These are phyloP conservation scores for Linum trigynum DNA, from an alignment of 345 rosid genomes.

Conservation along the genomic window DNA sequence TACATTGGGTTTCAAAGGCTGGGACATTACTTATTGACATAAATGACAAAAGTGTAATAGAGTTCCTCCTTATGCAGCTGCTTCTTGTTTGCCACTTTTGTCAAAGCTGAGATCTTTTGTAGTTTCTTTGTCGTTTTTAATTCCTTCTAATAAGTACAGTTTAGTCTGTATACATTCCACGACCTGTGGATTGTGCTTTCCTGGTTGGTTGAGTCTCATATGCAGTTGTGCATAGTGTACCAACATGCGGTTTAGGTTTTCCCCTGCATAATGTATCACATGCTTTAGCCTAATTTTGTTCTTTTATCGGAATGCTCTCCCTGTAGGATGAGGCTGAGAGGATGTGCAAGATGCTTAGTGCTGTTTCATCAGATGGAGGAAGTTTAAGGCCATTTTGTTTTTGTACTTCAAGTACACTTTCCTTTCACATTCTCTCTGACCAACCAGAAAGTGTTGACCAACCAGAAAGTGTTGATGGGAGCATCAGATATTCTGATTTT, in stretches of 20 bases:
- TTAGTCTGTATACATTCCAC: not conserved
- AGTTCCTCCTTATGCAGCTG: no score
- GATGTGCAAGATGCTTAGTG: conserved; percentile 40
- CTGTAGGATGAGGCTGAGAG: conserved; percentile 62
- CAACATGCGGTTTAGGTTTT: not conserved
- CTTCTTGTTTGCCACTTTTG: no score
- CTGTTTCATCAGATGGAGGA: conserved; percentile 32
- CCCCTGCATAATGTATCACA: not conserved
- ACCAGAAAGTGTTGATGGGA: conserved; percentile 7
- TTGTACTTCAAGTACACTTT: conserved; percentile 41
- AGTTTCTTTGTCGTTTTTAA: no score
- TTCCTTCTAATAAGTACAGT: not conserved
- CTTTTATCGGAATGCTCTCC: conserved; percentile 10
- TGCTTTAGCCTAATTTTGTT: not conserved
- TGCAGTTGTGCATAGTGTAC: not conserved
- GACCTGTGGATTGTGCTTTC: not conserved
- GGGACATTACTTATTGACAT: no score
- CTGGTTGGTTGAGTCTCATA: not conserved
- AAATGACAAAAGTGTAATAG: no score
- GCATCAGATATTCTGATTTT: conserved; percentile 26
- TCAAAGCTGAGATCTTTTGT: not conserved
- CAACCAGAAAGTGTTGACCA: conserved; percentile 22
- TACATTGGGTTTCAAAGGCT: no score
- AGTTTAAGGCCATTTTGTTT: conserved; percentile 35
- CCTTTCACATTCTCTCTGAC: conserved; percentile 46